Base-by-base conservation (phyloP, 495 filamentous ascomycete species). In the Penicillium antarcticum region DNA sequence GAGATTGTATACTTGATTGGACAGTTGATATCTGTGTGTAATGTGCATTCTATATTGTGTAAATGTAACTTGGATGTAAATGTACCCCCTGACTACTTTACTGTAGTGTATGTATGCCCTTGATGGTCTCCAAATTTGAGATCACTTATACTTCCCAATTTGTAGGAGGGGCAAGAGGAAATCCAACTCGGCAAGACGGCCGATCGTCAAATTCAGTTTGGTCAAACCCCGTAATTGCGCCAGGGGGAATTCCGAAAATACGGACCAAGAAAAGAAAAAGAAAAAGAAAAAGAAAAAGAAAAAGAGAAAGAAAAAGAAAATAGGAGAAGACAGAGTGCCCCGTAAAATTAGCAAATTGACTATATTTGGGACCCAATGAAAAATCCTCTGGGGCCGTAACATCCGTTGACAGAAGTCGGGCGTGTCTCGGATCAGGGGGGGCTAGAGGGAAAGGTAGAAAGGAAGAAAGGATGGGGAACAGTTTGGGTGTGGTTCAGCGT, bases 401-500 rank as follows among this genome's bases (percentile, higher is more conserved):
- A 8, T 29, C 26, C 26, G 26, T 29, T 18, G n/a, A 26, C n/a
- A 44, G 34, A 12, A 24, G 33, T 35, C 24, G 29, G 31, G 5
- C 24, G 26, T 29, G 17, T 53, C 18, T 53, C 24, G 40, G 38
- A 42, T 13, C 26, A 29, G 8, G 26, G 26, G 26, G 26, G 21
- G n/a, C n/a, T n/a, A n/a, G n/a, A 35, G 24, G 11, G 5, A 19
- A 42, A 26, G 2, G 17, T 4, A 10, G 26, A 42, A 26, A 5
- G 17, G 10, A 10, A 31, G 11, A 1, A 6, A 19, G 17, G 13
- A 21, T 12, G 7, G 26, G 8, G 5, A 1, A 1, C 26, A 9
- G 21, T 34, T 45, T 34, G 14, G 21, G 21, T 42, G 6, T 45
- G 59, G 56, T 31, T 56, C 52, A 9, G 38, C 55, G 49, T 58